phyloP scores from a whole-genome alignment of 192 early-diverging fungal genomes.

The Phlyctochytrium planicorne region DNA sequence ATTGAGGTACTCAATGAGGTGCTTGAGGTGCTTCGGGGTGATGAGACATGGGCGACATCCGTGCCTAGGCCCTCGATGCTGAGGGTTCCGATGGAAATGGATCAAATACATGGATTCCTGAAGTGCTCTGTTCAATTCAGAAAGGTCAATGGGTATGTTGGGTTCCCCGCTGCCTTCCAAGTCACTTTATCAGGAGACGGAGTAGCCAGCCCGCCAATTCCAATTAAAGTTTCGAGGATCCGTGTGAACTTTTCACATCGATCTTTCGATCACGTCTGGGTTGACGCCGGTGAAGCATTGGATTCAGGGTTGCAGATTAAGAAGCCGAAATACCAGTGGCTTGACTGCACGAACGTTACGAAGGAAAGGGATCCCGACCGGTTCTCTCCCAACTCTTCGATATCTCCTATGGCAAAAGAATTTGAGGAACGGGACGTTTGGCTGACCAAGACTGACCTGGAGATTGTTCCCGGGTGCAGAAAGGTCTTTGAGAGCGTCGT shows the following conservation, averaged over 20 bases:
- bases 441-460: slow-evolving; percentile 42
- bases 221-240: slow-evolving; percentile 48
- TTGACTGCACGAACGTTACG: slow-evolving; percentile 18
- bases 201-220: slow-evolving; percentile 40
- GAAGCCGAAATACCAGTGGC: not conserved
- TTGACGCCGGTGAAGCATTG: slow-evolving; percentile 19
- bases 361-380: slow-evolving; percentile 7
- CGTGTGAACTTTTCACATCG: slow-evolving; percentile 59
- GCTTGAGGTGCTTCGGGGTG: slow-evolving; percentile 22
- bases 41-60: slow-evolving; percentile 10
- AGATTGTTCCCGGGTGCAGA: slow-evolving; percentile 47
- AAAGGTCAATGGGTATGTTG: slow-evolving; percentile 54
- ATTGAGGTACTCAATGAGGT: slow-evolving; percentile 25
- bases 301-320: not conserved
- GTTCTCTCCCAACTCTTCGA: not conserved
- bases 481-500: slow-evolving; percentile 61
- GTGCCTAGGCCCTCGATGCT: not conserved
- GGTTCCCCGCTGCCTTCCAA: slow-evolving; percentile 58
- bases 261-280: slow-evolving; percentile 53
- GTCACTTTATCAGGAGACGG: slow-evolving; percentile 27
- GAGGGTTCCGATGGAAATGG: slow-evolving; percentile 51
- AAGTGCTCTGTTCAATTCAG: slow-evolving; percentile 31
- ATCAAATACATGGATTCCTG: slow-evolving; percentile 64
- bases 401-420: not conserved
- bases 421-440: slow-evolving; percentile 30